Conservation (phyloP, 352 stramenopile genomes). For the Globisporangium megalacanthum region DNA sequence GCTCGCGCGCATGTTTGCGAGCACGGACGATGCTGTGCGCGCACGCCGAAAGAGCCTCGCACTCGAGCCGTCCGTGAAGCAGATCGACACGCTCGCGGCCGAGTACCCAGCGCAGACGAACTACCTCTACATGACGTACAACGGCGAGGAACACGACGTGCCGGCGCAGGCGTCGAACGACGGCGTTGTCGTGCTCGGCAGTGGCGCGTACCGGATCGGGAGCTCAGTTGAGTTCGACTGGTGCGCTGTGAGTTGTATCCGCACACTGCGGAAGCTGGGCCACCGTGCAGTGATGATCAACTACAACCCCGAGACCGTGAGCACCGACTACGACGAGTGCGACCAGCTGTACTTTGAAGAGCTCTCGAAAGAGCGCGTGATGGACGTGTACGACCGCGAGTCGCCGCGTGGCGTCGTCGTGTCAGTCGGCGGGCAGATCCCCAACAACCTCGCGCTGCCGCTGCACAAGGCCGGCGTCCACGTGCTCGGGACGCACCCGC, state of each 20-base stretch:
- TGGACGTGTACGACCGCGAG: slow-evolving; percentile 93
- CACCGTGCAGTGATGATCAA: slow-evolving; percentile 88
- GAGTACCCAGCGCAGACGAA: slow-evolving; percentile 96
- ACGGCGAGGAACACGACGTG: slow-evolving; percentile 79
- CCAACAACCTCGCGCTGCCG: slow-evolving; percentile 94
- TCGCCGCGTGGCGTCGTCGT: slow-evolving; percentile 88
- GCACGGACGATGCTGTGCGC: slow-evolving; percentile 83
- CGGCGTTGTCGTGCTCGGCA: slow-evolving; percentile 94
- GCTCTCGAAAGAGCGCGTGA: slow-evolving; percentile 90
- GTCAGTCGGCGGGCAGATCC: slow-evolving; percentile 95
- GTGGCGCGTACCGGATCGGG: slow-evolving; percentile 94
- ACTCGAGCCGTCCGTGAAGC: slow-evolving; percentile 90
- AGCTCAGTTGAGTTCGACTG: slow-evolving; percentile 98
- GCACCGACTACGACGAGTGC: slow-evolving; percentile 97
- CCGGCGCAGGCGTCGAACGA: slow-evolving; percentile 56
- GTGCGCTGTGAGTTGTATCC: slow-evolving; percentile 94
- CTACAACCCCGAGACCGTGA: slow-evolving; percentile 98
- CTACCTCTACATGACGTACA: slow-evolving; percentile 98
- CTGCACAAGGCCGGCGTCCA: slow-evolving; percentile 84
- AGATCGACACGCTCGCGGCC: slow-evolving; percentile 96
- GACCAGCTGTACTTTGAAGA: slow-evolving; percentile 98
- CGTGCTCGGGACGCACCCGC: slow-evolving; percentile 75
- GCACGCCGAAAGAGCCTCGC: slow-evolving; percentile 70
- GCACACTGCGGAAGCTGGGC: slow-evolving; percentile 88
- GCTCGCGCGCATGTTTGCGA: slow-evolving; percentile 74